Conservation (phyloP, 306 rosid species). For the Urtica urens region DNA sequence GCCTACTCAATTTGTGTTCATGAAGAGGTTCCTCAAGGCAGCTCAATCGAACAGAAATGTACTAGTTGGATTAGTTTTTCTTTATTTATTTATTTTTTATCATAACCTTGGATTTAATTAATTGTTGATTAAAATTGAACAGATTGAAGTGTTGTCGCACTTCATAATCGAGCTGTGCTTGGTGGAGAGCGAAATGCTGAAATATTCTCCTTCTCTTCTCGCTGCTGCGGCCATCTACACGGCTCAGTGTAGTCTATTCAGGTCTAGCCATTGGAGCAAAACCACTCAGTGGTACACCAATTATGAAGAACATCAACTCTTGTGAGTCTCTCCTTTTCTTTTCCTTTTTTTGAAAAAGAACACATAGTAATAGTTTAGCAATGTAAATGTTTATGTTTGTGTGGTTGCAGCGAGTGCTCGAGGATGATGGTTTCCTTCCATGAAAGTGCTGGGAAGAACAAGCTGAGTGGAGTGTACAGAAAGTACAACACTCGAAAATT, state of each 20-base stretch:
- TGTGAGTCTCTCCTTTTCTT: constrained; percentile 30
- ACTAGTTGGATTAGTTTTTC: constrained; percentile 31
- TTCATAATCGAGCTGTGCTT: constrained; percentile 78
- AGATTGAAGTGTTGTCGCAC: constrained; percentile 72
- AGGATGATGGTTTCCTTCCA: constrained; percentile 70
- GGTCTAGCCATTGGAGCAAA: constrained; percentile 61
- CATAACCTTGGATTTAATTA: too few species aligned
- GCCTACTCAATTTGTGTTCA: constrained; percentile 77
- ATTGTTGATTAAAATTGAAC: constrained; percentile 11
- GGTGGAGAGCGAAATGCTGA: constrained; percentile 73
- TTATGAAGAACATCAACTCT: constrained; percentile 65
- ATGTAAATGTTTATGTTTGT: background rate
- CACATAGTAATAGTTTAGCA: background rate
- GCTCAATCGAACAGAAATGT: constrained; percentile 71
- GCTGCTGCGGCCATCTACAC: constrained; percentile 83
- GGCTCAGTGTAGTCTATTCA: constrained; percentile 49
- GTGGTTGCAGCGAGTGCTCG: constrained; percentile 56
- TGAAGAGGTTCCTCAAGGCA: constrained; percentile 83
- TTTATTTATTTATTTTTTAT: too few species aligned
- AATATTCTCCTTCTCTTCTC: constrained; percentile 70
- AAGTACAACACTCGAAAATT: constrained; percentile 63
- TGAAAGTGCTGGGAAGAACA: constrained; percentile 65
- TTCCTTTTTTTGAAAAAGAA: background rate
- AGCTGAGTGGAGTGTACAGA: constrained; percentile 68
- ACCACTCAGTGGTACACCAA: constrained; percentile 80